These are phyloP conservation scores for Pseudogymnoascus sp. DNA, from an alignment of 2,329 filamentous ascomycete genomes.

Conservation along the genomic window DNA sequence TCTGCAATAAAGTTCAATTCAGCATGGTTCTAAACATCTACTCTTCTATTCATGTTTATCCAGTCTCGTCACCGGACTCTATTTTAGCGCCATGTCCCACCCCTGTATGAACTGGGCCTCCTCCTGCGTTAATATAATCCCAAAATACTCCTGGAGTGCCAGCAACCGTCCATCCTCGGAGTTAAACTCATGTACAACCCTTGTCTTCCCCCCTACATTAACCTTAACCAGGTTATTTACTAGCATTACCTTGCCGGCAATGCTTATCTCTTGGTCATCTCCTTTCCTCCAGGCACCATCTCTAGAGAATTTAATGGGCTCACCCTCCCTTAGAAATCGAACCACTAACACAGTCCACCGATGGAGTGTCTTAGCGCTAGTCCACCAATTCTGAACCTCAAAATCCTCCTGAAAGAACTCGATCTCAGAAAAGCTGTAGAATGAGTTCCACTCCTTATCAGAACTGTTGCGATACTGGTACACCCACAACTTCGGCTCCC, in stretches of 20 bases:
- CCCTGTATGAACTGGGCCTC: background rate
- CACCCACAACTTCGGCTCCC: background rate
- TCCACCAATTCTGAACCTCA: background rate
- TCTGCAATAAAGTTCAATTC: background rate
- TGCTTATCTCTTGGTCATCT: background rate
- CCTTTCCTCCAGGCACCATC: background rate
- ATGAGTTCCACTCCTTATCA: background rate
- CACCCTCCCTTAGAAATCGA: background rate
- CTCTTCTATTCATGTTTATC: background rate
- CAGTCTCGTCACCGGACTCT: background rate
- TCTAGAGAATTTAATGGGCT: background rate
- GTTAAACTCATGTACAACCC: background rate
- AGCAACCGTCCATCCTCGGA: background rate
- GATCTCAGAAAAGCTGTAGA: background rate
- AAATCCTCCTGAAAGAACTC: background rate
- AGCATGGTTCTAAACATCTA: background rate
- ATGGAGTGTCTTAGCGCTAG: background rate
- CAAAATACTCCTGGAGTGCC: background rate
- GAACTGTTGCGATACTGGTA: background rate
- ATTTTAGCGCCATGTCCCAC: background rate
- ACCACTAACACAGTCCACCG: background rate
- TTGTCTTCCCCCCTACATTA: background rate
- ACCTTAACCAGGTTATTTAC: background rate
- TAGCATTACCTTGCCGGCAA: background rate
- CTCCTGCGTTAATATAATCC: background rate